Evolutionary conservation across 805 yeast species (phyloP).

Genomic region (Metschnikowia bowlesiae): DNA sequence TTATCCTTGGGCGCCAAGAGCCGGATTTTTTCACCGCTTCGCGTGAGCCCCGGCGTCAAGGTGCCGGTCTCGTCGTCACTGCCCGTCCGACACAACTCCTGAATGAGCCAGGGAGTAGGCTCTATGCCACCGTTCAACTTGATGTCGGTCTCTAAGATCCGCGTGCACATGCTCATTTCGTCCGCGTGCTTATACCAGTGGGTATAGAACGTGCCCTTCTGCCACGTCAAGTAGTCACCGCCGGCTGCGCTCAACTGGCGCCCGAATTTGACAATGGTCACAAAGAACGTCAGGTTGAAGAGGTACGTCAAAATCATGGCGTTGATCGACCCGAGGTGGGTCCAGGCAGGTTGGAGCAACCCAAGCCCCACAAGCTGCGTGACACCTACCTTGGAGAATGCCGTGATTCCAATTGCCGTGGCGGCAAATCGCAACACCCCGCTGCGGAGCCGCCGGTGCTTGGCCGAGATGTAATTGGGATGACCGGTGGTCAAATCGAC

Average conservation of each 20-base stretch:
- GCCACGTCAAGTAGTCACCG: slow-evolving; percentile 57
- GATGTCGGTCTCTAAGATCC: slow-evolving; percentile 63
- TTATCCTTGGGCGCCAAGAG: slow-evolving; percentile 36
- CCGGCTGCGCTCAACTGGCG: slow-evolving; percentile 41
- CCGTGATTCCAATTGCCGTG: slow-evolving; percentile 30
- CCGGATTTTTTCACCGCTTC: slow-evolving; percentile 37
- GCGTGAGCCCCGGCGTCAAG: slow-evolving; percentile 30
- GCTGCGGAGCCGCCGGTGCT: slow-evolving; percentile 26
- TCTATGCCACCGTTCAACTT: slow-evolving; percentile 40
- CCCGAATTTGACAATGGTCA: slow-evolving; percentile 39
- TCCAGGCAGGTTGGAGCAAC: slow-evolving; percentile 35
- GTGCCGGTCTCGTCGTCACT: slow-evolving; percentile 25
- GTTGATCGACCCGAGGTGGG: slow-evolving; percentile 43
- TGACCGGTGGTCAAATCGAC: slow-evolving; percentile 62
- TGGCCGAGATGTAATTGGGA: slow-evolving; percentile 40
- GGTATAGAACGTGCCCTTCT: slow-evolving; percentile 57
- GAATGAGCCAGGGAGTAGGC: slow-evolving; percentile 26
- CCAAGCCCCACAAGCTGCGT: slow-evolving; percentile 35
- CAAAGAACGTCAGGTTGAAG: slow-evolving; percentile 37
- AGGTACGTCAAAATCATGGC: slow-evolving; percentile 39
- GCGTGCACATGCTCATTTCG: slow-evolving; percentile 62
- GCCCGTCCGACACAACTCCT: slow-evolving; percentile 34
- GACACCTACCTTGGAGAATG: slow-evolving; percentile 41
- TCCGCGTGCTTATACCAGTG: slow-evolving; percentile 64
- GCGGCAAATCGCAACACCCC: slow-evolving; percentile 31